Base-by-base conservation (phyloP, 106 monocot genomes). In the Gastrodia elata region DNA sequence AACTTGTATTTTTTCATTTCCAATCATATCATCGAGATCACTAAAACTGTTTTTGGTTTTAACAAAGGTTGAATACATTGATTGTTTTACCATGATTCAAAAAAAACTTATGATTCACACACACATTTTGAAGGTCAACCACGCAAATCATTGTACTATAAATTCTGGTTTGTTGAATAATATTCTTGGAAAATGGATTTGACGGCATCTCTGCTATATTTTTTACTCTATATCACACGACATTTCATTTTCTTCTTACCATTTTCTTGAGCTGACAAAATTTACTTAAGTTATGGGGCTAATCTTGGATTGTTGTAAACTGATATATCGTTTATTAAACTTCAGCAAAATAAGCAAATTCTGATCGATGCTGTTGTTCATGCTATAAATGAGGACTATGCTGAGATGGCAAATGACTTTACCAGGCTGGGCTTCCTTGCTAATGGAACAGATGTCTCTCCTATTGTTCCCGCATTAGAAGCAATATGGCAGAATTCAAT, bases 321-420 rank as follows among this genome's bases (percentile, higher is more conserved):
- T 41, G 15, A 14, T 58, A 22, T 74, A 39, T 16, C 69, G 48
- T 44, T 22, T 39, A 28, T 68, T 80, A 68, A 24, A 32, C 76
- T 90, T 61, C 90, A 98, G 97, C 97, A 85, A 85, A 98, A 98
- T 75, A 98, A 98, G 76, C 88, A 98, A 83, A 98, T 98, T 59
- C 70, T 98, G 68, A 93, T 93, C 44, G 97, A 98, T 87, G 97
- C 97, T 69, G 91, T 98, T 80, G 97, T 98, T 33, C 97, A 98
- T 83, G 97, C 97, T 78, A 93, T 98, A 58, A 98, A 98, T 75
- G 97, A 98, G 89, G 97, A 98, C 78, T 98, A 98, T 83, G 93
- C 77, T 77, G 97, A 98, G 82, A 98, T 98, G 97, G 97, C 97
- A 68, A 98, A 98, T 87, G 97, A 98, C 82, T 98, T 98, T 81